Conservation (phyloP, 163 green algal species). For the Scenedesmus sp. region DNA sequence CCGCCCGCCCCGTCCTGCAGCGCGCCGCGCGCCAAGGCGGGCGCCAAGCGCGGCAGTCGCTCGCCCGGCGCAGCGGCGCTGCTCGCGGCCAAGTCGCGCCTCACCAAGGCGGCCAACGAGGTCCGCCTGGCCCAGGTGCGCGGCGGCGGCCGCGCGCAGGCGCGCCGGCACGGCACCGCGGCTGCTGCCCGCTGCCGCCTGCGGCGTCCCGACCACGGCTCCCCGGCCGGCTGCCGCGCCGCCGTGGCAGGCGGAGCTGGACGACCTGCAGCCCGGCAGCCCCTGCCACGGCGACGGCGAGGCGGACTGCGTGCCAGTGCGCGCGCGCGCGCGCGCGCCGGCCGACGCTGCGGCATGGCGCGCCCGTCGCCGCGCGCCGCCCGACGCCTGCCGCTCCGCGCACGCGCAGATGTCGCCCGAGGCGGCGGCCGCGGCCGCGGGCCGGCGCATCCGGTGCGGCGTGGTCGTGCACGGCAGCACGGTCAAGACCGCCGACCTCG, state of each 20-base stretch:
- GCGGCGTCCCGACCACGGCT: too few relatives aligned
- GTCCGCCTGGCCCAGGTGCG: background rate
- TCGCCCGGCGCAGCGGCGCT: too few relatives aligned
- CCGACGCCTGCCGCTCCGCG: too few relatives aligned
- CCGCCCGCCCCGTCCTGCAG: too few relatives aligned
- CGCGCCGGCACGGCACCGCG: background rate
- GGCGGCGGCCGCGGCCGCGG: background rate
- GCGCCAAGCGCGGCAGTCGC: too few relatives aligned
- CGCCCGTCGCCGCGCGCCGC: too few relatives aligned
- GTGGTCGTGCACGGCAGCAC: background rate
- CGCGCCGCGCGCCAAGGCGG: too few relatives aligned
- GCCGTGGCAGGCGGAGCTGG: background rate
- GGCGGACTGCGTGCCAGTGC: too few relatives aligned
- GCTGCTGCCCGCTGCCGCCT: background rate
- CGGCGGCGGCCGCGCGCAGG: too few relatives aligned
- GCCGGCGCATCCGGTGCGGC: constrained; percentile 6
- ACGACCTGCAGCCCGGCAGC: constrained; percentile 3
- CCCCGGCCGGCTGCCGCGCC: background rate
- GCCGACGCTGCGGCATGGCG: too few relatives aligned
- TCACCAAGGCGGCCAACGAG: constrained; percentile 6
- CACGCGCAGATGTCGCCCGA: background rate
- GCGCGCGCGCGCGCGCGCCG: too few relatives aligned
- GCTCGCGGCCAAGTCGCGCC: background rate
- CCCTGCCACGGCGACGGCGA: background rate
- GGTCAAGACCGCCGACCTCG: background rate